phyloP scores from a whole-genome alignment of 768 basidiomycete genomes.

The Boletus sensibilis region DNA sequence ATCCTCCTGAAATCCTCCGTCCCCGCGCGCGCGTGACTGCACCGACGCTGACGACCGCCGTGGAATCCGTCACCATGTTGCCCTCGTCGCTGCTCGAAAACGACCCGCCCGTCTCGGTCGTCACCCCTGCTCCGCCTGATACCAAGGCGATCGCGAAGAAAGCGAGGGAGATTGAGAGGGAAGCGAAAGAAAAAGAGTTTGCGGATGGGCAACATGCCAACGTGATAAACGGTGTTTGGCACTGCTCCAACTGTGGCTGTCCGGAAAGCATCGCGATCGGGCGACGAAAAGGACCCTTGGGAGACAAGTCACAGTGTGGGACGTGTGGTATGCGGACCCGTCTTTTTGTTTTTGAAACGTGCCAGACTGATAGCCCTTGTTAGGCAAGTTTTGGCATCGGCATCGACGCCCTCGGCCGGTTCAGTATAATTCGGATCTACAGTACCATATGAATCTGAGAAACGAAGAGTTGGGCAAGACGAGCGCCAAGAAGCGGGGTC shows the following conservation, averaged over 20 bases:
- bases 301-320: slow-evolving; percentile 88
- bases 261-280: slow-evolving; percentile 86
- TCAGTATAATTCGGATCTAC: slow-evolving; percentile 73
- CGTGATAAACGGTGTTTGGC: slow-evolving; percentile 84
- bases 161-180: slow-evolving; percentile 71
- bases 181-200: slow-evolving; percentile 82
- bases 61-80: slow-evolving; percentile 53
- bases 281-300: slow-evolving; percentile 83
- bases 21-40: slow-evolving; percentile 59
- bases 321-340: slow-evolving; percentile 69
- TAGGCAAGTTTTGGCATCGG: slow-evolving; percentile 89
- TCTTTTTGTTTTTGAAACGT: slow-evolving; percentile 1
- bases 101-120: slow-evolving; percentile 49
- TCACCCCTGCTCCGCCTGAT: slow-evolving; percentile 41
- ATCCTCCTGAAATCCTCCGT: slow-evolving; percentile 51
- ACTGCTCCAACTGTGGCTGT: slow-evolving; percentile 93
- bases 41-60: slow-evolving; percentile 67
- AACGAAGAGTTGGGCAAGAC: slow-evolving; percentile 59
- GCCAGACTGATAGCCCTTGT: slow-evolving; percentile 2
- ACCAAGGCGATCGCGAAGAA: slow-evolving; percentile 54
- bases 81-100: slow-evolving; percentile 57
- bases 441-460: slow-evolving; percentile 59
- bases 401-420: slow-evolving; percentile 80
- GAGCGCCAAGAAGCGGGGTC: slow-evolving; percentile 50
- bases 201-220: slow-evolving; percentile 82